These are phyloP conservation scores for Microsporum canis DNA, from an alignment of 2,329 filamentous ascomycete genomes.

Conservation along the genomic window DNA sequence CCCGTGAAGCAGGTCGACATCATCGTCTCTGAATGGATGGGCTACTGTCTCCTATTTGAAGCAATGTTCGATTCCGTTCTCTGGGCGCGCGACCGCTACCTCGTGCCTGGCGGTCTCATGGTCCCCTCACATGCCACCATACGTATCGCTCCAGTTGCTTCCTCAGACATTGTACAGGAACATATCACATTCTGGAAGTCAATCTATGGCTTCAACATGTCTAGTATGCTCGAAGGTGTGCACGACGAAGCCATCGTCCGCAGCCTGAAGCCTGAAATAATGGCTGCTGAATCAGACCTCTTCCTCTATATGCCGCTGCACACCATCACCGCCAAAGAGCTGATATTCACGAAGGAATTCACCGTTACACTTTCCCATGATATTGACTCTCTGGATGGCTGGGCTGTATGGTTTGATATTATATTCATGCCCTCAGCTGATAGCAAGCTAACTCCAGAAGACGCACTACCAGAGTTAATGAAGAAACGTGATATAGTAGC, in stretches of 20 bases:
- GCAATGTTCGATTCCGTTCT: slow-evolving; percentile 92
- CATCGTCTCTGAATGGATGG: slow-evolving; percentile 98
- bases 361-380: slow-evolving; percentile 49
- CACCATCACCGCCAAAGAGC: slow-evolving; percentile 56
- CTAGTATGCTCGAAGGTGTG: slow-evolving; percentile 72
- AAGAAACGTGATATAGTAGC: slow-evolving; percentile 54
- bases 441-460: slow-evolving; percentile 39
- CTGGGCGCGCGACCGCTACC: slow-evolving; percentile 75
- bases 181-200: slow-evolving; percentile 78
- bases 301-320: slow-evolving; percentile 71
- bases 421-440: slow-evolving; percentile 63
- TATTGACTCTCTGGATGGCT: slow-evolving; percentile 66
- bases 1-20: slow-evolving; percentile 78
- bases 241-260: slow-evolving; percentile 73
- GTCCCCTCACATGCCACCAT: slow-evolving; percentile 77
- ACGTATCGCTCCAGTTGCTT: slow-evolving; percentile 67
- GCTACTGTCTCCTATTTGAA: slow-evolving; percentile 85
- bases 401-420: slow-evolving; percentile 86
- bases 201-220: slow-evolving; percentile 93
- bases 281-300: slow-evolving; percentile 44
- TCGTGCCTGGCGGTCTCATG: slow-evolving; percentile 68
- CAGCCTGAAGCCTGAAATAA: slow-evolving; percentile 49
- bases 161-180: slow-evolving; percentile 65
- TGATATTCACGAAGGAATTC: slow-evolving; percentile 64
- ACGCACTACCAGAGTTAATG: slow-evolving; percentile 51